These are phyloP conservation scores for Xylaria acuta DNA, from an alignment of 495 filamentous ascomycete genomes.

Conservation along the genomic window DNA sequence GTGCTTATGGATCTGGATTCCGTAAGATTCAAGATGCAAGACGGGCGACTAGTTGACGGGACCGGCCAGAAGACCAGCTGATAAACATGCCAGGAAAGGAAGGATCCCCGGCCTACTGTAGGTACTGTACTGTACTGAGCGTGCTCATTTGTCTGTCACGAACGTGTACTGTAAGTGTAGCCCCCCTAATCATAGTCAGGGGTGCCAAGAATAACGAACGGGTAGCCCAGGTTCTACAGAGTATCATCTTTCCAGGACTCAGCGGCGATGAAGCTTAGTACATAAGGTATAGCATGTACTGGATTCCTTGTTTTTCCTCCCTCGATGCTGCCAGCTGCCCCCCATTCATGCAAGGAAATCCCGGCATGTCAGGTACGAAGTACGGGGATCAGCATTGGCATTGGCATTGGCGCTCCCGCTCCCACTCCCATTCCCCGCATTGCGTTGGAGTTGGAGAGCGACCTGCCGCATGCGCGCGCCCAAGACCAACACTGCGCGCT, in stretches of 20 bases:
- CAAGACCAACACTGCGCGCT: background rate
- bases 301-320: slow-evolving; percentile 15
- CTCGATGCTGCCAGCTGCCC: background rate
- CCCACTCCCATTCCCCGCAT: slow-evolving; percentile 16
- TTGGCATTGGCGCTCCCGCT: background rate
- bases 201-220: background rate
- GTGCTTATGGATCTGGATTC: background rate
- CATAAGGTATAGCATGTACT: background rate
- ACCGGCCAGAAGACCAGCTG: background rate
- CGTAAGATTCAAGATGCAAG: slow-evolving; percentile 1
- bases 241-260: background rate
- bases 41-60: background rate
- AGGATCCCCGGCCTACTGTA: background rate
- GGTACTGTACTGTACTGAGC: background rate
- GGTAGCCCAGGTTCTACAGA: background rate
- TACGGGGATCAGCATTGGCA: background rate
- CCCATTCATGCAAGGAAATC: slow-evolving; percentile 7
- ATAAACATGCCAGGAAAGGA: background rate
- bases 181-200: background rate
- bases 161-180: background rate
- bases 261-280: background rate
- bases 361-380: slow-evolving; percentile 14
- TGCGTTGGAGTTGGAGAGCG: slow-evolving; percentile 17
- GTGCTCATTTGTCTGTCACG: background rate
- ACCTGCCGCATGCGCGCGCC: slow-evolving; percentile 17